phyloP scores from a whole-genome alignment of 805 yeast species.

The Yarrowia keelungensis region DNA sequence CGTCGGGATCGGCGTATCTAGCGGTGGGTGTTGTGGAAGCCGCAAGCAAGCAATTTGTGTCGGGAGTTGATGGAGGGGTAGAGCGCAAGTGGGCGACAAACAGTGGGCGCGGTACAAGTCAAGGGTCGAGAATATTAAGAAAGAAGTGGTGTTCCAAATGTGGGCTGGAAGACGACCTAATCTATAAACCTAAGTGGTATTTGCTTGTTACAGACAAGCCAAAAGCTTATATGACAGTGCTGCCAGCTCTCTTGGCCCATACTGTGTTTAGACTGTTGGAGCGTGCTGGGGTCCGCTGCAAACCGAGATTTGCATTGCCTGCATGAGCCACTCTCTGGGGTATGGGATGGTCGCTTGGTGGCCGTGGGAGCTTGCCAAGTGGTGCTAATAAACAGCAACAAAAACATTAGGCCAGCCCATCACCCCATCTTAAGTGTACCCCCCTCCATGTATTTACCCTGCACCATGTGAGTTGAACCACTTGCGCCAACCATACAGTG shows the following conservation, averaged over 20 bases:
- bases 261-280: constrained; percentile 12
- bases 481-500: constrained; percentile 25
- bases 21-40: not conserved
- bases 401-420: not conserved
- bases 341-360: not conserved
- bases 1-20: constrained; percentile 26
- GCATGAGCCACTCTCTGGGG: constrained; percentile 36
- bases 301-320: constrained; percentile 31
- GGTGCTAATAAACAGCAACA: not conserved
- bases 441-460: constrained; percentile 6
- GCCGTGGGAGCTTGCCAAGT: not conserved
- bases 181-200: constrained; percentile 23
- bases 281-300: constrained; percentile 24
- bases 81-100: not conserved
- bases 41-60: not conserved
- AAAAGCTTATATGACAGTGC: constrained; percentile 9
- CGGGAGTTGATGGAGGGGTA: not conserved
- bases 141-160: constrained; percentile 16
- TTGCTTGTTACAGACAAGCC: constrained; percentile 25
- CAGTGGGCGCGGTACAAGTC: constrained; percentile 1
- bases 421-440: too few species aligned
- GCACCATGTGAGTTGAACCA: constrained; percentile 8
- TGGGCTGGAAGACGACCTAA: constrained; percentile 28
- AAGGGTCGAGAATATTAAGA: constrained; percentile 23
- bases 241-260: constrained; percentile 1